Percentiles rank a stretch among this genome's conserved stretches.
Conservation (phyloP, 2,329 filamentous ascomycete genomes). For the Sporothrix brunneoviolacea region DNA sequence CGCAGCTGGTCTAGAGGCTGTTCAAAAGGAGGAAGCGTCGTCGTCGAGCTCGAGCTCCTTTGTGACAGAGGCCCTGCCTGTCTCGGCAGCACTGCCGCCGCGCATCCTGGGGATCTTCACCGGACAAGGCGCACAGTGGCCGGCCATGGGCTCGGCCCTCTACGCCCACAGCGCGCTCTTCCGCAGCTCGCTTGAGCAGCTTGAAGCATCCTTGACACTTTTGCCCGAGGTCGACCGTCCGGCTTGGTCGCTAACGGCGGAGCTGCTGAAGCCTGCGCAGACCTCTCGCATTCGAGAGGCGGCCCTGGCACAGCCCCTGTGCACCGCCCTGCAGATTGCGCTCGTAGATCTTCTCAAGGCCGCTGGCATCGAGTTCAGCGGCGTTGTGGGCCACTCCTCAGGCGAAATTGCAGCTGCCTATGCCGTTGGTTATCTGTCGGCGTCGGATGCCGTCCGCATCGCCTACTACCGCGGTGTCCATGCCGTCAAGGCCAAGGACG, state of each 20-base stretch:
- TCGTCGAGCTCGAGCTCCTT: not conserved
- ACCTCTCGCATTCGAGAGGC: slow-evolving; percentile 22
- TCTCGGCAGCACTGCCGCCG: slow-evolving; percentile 4
- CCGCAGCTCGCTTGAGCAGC: slow-evolving; percentile 3
- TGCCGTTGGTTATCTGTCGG: slow-evolving; percentile 30
- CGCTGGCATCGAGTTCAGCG: slow-evolving; percentile 24
- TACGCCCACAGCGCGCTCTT: slow-evolving; percentile 8
- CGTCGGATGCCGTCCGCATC: slow-evolving; percentile 32
- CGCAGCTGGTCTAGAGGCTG: slow-evolving; percentile 19
- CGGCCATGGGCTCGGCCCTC: slow-evolving; percentile 28
- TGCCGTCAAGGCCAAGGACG: slow-evolving; percentile 21
- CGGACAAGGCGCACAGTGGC: slow-evolving; percentile 19
- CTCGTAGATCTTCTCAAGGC: slow-evolving; percentile 25
- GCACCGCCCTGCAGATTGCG: slow-evolving; percentile 47
- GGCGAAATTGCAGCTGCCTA: slow-evolving; percentile 41
- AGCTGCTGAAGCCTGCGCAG: slow-evolving; percentile 12
- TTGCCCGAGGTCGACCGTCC: slow-evolving; percentile 13
- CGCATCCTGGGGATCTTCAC: slow-evolving; percentile 15
- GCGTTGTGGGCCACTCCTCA: slow-evolving; percentile 35
- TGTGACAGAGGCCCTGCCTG: slow-evolving; percentile 5
- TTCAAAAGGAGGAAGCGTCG: not conserved
- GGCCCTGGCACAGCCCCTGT: slow-evolving; percentile 43
- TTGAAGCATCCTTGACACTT: slow-evolving; percentile 10
- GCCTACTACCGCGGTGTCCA: slow-evolving; percentile 35
- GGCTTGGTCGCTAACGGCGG: slow-evolving; percentile 14